Conservation (phyloP, 176 grass and related monocot species). For the Pharus latifolius region DNA sequence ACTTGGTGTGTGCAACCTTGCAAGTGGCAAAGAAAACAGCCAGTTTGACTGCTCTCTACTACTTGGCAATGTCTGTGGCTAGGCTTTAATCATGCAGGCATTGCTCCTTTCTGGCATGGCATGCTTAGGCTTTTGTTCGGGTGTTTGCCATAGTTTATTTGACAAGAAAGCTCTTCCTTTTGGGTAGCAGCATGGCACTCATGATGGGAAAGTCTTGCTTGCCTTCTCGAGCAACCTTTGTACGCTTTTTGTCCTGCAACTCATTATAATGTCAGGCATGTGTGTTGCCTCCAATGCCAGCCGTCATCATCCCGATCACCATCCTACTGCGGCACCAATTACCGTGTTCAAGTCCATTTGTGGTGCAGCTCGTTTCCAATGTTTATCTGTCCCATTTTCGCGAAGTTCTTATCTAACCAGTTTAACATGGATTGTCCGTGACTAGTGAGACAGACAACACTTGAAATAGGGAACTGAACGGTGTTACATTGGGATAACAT, state of each 20-base stretch:
- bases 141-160: too few relatives aligned
- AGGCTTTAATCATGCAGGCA: not conserved
- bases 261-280: constrained; percentile 3
- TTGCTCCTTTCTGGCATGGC: not conserved
- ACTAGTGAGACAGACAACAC: too few relatives aligned
- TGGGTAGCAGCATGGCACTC: not conserved
- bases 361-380: too few relatives aligned
- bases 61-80: not conserved
- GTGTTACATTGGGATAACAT: too few relatives aligned
- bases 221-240: not conserved
- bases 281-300: not conserved
- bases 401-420: too few relatives aligned
- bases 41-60: not conserved
- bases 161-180: too few relatives aligned
- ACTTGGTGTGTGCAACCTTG: not conserved
- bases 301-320: constrained; percentile 1
- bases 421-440: too few relatives aligned
- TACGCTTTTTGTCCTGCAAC: not conserved
- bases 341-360: too few relatives aligned
- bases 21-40: not conserved
- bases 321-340: too few relatives aligned
- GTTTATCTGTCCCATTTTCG: too few relatives aligned
- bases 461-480: too few relatives aligned
- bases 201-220: constrained; percentile 6
- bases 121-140: too few relatives aligned